These are phyloP conservation scores for Dendrobium huoshanense DNA, from an alignment of 106 monocot genomes.

Conservation along the genomic window DNA sequence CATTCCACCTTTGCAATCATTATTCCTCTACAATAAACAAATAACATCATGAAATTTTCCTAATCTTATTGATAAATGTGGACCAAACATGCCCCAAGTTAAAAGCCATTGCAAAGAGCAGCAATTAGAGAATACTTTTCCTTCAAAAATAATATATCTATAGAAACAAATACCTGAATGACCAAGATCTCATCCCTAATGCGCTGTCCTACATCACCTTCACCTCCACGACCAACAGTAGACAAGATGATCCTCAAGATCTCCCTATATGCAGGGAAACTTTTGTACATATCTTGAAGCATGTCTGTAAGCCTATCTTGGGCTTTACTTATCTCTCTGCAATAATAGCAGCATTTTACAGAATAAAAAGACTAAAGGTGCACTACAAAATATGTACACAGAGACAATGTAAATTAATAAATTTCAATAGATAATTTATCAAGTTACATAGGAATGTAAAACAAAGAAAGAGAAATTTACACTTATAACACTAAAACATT, in stretches of 20 bases:
- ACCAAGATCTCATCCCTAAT: conserved; percentile 98
- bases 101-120: not conserved
- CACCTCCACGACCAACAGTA: conserved; percentile 94
- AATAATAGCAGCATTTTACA: conserved; percentile 6
- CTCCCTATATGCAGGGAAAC: conserved; percentile 59
- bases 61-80: not conserved
- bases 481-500: not conserved
- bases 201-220: conserved; percentile 98
- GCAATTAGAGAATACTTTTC: conserved; percentile 5
- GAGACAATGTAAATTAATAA: not conserved
- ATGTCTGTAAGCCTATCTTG: conserved; percentile 82
- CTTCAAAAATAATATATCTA: not conserved
- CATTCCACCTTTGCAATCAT: conserved; percentile 94
- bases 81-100: not conserved
- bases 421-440: not conserved
- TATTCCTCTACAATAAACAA: conserved; percentile 59
- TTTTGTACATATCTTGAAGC: conserved; percentile 60
- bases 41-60: conserved; percentile 5
- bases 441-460: not conserved
- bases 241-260: conserved; percentile 74
- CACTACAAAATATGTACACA: not conserved
- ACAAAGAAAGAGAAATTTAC: not conserved
- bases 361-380: not conserved
- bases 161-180: conserved; percentile 52
- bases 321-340: conserved; percentile 96